A percentile compares a stretch with the other conserved stretches of the same genome.
Evolutionary conservation across 805 yeast genomes (phyloP).

Genomic region (Yarrowia sp.): DNA sequence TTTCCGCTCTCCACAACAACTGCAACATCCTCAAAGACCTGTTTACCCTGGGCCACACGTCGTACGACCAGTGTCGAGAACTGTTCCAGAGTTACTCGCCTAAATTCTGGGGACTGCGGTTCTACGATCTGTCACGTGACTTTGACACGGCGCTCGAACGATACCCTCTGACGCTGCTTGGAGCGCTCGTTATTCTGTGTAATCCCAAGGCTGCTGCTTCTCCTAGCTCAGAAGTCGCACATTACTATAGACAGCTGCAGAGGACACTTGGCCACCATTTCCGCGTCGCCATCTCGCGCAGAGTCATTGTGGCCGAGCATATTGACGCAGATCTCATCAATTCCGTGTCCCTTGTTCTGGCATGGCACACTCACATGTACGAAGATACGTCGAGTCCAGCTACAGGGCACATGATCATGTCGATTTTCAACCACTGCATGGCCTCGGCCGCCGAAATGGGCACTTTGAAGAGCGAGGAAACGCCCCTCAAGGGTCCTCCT

Average conservation of each 20-base stretch:
- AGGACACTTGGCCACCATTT: constrained; percentile 16
- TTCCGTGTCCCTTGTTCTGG: constrained; percentile 17
- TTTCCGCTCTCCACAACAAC: constrained; percentile 12
- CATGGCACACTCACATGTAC: constrained; percentile 38
- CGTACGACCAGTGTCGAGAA: constrained; percentile 25
- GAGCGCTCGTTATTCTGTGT: constrained; percentile 23
- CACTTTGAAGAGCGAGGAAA: constrained; percentile 18
- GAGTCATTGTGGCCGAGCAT: constrained; percentile 21
- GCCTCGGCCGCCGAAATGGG: constrained; percentile 37
- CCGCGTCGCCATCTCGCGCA: constrained; percentile 16
- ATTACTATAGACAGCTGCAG: constrained; percentile 29
- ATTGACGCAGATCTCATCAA: constrained; percentile 31
- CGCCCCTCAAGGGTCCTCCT: constrained; percentile 30
- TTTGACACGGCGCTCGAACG: constrained; percentile 29
- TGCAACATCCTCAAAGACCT: constrained; percentile 36
- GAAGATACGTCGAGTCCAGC: constrained; percentile 29
- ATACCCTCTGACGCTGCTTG: constrained; percentile 23
- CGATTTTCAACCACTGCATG: constrained; percentile 37
- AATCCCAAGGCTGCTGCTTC: constrained; percentile 17
- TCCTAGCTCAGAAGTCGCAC: constrained; percentile 17
- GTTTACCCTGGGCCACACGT: constrained; percentile 18
- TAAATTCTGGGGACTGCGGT: constrained; percentile 32
- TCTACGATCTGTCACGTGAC: constrained; percentile 16
- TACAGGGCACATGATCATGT: constrained; percentile 37
- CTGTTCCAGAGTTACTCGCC: constrained; percentile 15